Conservation (phyloP, 2,329 filamentous ascomycete genomes). For the Plectosphaerella plurivora region DNA sequence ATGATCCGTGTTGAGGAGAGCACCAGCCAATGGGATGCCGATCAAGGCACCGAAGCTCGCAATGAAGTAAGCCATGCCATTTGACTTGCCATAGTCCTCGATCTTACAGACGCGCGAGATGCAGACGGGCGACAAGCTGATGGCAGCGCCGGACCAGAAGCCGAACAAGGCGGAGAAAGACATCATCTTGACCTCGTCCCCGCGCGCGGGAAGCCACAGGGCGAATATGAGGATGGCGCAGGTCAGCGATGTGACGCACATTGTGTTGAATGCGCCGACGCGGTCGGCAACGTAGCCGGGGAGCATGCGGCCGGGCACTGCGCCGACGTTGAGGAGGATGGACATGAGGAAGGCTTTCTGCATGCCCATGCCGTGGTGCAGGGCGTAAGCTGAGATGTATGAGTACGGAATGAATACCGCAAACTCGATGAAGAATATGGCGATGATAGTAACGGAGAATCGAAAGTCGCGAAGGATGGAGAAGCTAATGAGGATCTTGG, state of each 20-base stretch:
- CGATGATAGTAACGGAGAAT: slow-evolving; percentile 47
- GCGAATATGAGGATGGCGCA: slow-evolving; percentile 44
- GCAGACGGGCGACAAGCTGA: slow-evolving; percentile 67
- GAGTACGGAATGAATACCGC: slow-evolving; percentile 62
- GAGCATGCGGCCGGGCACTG: slow-evolving; percentile 61
- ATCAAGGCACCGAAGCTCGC: slow-evolving; percentile 56
- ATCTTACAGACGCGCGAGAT: slow-evolving; percentile 66
- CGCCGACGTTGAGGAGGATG: slow-evolving; percentile 66
- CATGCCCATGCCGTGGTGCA: slow-evolving; percentile 46
- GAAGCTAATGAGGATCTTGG: slow-evolving; percentile 41
- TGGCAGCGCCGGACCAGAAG: slow-evolving; percentile 66
- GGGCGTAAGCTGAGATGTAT: slow-evolving; percentile 63
- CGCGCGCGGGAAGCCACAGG: slow-evolving; percentile 55
- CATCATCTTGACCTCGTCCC: slow-evolving; percentile 44
- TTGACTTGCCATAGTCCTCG: slow-evolving; percentile 64
- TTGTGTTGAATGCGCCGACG: slow-evolving; percentile 65
- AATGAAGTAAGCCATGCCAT: slow-evolving; percentile 65
- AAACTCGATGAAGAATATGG: slow-evolving; percentile 56
- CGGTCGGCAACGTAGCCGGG: slow-evolving; percentile 65
- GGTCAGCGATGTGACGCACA: slow-evolving; percentile 51
- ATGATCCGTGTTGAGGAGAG: slow-evolving; percentile 38
- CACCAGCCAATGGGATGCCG: slow-evolving; percentile 55
- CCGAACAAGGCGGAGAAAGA: slow-evolving; percentile 64
- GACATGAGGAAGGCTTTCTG: slow-evolving; percentile 62
- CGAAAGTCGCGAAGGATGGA: slow-evolving; percentile 43